Base-by-base conservation (phyloP, 129 eudicot genomes). In the Tagetes patula region DNA sequence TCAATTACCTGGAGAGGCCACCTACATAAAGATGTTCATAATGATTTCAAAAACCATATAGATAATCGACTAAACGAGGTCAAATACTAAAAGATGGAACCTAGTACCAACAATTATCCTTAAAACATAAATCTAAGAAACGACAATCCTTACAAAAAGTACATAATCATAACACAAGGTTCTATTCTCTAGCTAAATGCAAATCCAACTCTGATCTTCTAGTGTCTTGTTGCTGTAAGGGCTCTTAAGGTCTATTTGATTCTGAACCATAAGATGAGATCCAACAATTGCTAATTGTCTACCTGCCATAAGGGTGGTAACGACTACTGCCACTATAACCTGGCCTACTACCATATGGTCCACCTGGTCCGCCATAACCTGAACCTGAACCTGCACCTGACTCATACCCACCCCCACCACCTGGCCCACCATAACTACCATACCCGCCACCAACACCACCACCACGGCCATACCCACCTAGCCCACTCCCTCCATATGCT, bases 281-380 rank as follows among this genome's bases (percentile, higher is more conserved):
- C 75, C 75, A 71, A 54, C 20, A 34, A 65, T 42, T 27, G 66
- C 69, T 59, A 70, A 73, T 45, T 69, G 79, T 80, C 98, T 92
- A 89, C 82, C 98, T 88, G 82, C 87, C 82, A 66, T 92, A 92
- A 42, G 97, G 97, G 81, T 92, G 97, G 78, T 85, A 92, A 54
- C 97, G 97, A 78, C 91, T 83, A 79, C 63, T 67, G 69, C 86
- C 91, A 36, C 86, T 85, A 8, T 84, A 43, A 87, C 79, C 96
- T 85, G 77, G 83, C 80, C 96, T 92, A 77, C 89, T 81, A 74
- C 93, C 68, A 56, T 90, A 90, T 4, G 94, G 96, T 69, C 79
- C 88, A 50, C 88, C 86, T 39, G 87, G 84, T 46, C 88, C 88
- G 67, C 91, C 87, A 80, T 84, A 92, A 56, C 87, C 85, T 65